Evolutionary conservation across 2,329 filamentous ascomycete species (phyloP).

Genomic region (Boeremia lycopersici): DNA sequence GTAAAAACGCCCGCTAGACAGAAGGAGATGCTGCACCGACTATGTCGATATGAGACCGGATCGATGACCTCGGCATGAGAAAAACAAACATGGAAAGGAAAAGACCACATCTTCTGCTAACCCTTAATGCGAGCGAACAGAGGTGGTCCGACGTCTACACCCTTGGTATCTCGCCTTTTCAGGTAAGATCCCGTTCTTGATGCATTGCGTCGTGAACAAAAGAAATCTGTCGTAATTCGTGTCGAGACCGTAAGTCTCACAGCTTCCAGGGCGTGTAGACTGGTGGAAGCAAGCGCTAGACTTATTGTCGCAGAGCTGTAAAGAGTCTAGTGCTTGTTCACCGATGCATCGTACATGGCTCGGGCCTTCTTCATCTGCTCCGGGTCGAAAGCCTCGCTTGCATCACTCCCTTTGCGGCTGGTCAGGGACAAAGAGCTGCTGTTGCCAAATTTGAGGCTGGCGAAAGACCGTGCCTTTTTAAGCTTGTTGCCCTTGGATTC

Average conservation of each 20-base stretch:
- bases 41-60: neutral
- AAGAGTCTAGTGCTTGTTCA: conserved; percentile 18
- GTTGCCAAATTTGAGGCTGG: conserved; percentile 39
- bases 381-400: conserved; percentile 38
- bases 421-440: conserved; percentile 38
- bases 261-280: neutral
- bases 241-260: conserved; percentile 5
- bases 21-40: conserved; percentile 1
- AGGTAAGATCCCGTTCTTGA: conserved; percentile 11
- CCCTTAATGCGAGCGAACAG: neutral
- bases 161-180: conserved; percentile 2
- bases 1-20: conserved; percentile 34
- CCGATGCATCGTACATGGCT: conserved; percentile 41
- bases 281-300: too few relatives aligned
- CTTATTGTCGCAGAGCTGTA: neutral
- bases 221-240: conserved; percentile 29
- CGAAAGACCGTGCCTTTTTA: conserved; percentile 46
- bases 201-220: conserved; percentile 24
- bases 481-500: conserved; percentile 42
- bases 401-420: conserved; percentile 44
- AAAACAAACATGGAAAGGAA: conserved; percentile 9
- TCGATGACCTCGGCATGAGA: neutral
- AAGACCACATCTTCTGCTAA: too few relatives aligned
- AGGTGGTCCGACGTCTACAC: neutral
- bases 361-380: conserved; percentile 47